Evolutionary conservation across 805 yeast genomes (phyloP).

Genomic region (Cyberlindnera japonica): DNA sequence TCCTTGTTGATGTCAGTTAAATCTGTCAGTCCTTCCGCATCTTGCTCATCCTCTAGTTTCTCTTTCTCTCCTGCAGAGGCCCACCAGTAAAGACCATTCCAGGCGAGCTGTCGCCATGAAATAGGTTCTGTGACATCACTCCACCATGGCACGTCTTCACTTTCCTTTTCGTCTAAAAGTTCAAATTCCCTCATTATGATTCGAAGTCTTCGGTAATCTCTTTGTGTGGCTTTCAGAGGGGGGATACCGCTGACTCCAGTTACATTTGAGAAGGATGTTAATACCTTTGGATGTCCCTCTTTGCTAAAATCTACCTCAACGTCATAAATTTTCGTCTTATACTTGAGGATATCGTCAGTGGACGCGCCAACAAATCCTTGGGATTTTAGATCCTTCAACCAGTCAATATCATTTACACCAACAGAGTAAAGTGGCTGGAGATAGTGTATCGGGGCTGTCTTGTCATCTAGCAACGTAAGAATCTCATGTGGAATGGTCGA

Average conservation of each 20-base stretch:
- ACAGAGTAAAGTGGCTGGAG: constrained; percentile 55
- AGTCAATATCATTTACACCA: constrained; percentile 54
- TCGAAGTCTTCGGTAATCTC: constrained; percentile 36
- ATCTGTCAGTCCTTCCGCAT: constrained; percentile 34
- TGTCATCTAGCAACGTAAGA: constrained; percentile 30
- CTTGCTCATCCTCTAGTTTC: constrained; percentile 36
- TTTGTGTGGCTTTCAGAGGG: constrained; percentile 30
- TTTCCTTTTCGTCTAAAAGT: constrained; percentile 1
- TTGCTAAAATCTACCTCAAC: constrained; percentile 29
- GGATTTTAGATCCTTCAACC: constrained; percentile 23
- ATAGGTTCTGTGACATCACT: constrained; percentile 41
- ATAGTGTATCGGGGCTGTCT: constrained; percentile 19
- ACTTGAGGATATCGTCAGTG: constrained; percentile 60
- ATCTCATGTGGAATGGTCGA: constrained; percentile 61
- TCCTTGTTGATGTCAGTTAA: constrained; percentile 14
- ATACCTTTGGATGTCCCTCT: constrained; percentile 9
- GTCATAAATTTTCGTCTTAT: constrained; percentile 51
- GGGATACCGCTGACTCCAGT: constrained; percentile 11
- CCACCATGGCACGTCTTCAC: constrained; percentile 37
- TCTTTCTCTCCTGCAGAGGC: constrained; percentile 74
- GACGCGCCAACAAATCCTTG: constrained; percentile 56
- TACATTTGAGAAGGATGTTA: constrained; percentile 9
- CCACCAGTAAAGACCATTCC: constrained; percentile 82
- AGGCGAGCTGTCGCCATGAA: constrained; percentile 54
- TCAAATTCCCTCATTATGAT: constrained; percentile 25